Evolutionary conservation across 2,329 filamentous ascomycete genomes (phyloP), one percentile per base, ranked within the genome.

Genomic region (Trichoderma sp.): DNA sequence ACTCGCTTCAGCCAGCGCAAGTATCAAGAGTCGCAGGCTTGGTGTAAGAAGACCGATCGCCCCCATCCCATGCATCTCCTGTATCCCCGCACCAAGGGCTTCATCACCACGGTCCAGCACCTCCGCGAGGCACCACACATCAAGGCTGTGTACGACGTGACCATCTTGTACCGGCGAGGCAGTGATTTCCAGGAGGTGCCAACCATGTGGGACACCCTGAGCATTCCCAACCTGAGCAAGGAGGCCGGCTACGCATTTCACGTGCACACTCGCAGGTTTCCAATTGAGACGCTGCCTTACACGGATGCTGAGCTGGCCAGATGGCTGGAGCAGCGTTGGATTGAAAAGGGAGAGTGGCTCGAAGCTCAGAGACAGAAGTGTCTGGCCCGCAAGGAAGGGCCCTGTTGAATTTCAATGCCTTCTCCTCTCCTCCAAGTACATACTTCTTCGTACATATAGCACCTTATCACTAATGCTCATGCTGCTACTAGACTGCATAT

Each of bases 71-170:
- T 85, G 81, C 88, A 92, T 81, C 85, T 91, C 14, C 85, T 92
- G 21, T 91, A 91, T 78, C 90, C 90, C 27, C 86, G 89, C 38
- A 90, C 87, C 24, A 91, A 89, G 80, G 90, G 90, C 68, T 92
- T 92, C 81, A 85, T 91, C 65, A 87, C 89, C 33, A 90, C 88
- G 1, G 88, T 91, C 12, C 87, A 89, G 80, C 87, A 90, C 75
- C 83, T 92, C 71, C 83, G 88, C 63, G 84, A 85, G 75, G 84
- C 87, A 18, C 83, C 86, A 18, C 88, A 90, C 64, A 83, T 90
- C 64, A 88, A 86, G 78, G 88, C 88, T 9, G 86, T 90, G 24
- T 90, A 90, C 81, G 88, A 91, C 79, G 82, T 90, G 67, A 87
- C 88, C 3, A 88, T 90, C 78, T 87, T 87, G 68, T 90, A 91